A percentile compares a stretch with the other conserved stretches of the same genome.
phyloP scores from a whole-genome alignment of 2,329 filamentous ascomycete species.

The Aspergillus tanneri region DNA sequence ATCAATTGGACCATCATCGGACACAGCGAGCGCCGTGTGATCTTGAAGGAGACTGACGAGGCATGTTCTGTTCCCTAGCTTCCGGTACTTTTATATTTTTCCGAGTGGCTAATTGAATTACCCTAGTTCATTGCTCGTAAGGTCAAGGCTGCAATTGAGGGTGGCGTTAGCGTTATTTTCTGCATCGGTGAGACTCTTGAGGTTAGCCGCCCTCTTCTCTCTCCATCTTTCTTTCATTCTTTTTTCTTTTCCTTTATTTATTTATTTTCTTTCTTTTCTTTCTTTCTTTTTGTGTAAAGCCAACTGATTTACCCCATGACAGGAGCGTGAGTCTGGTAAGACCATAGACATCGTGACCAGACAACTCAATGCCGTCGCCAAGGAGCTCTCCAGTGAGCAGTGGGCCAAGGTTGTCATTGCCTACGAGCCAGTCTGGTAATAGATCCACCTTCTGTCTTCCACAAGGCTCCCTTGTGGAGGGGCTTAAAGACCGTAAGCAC shows the following conservation, averaged over 20 bases:
- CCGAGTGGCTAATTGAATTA: constrained; percentile 6
- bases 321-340: constrained; percentile 78
- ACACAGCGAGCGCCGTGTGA: constrained; percentile 90
- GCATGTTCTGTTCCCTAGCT: constrained; percentile 32
- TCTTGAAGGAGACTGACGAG: constrained; percentile 81
- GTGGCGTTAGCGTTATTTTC: constrained; percentile 86
- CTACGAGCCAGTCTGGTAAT: constrained; percentile 97
- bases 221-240: neutral
- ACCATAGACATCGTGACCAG: constrained; percentile 71
- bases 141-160: constrained; percentile 88
- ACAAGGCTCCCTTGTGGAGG: too few species aligned
- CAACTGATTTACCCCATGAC: constrained; percentile 17
- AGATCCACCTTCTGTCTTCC: neutral
- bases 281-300: too few species aligned
- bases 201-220: constrained; percentile 31
- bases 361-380: constrained; percentile 80
- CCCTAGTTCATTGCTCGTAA: constrained; percentile 75
- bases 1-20: constrained; percentile 90
- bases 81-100: neutral
- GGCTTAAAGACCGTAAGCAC: too few species aligned
- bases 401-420: constrained; percentile 95
- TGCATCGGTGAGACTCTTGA: constrained; percentile 96
- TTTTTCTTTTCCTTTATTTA: neutral
- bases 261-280: too few species aligned
- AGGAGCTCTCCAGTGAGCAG: constrained; percentile 65